phyloP scores from a whole-genome alignment of 495 filamentous ascomycete genomes.

The Sporormia fimetaria region DNA sequence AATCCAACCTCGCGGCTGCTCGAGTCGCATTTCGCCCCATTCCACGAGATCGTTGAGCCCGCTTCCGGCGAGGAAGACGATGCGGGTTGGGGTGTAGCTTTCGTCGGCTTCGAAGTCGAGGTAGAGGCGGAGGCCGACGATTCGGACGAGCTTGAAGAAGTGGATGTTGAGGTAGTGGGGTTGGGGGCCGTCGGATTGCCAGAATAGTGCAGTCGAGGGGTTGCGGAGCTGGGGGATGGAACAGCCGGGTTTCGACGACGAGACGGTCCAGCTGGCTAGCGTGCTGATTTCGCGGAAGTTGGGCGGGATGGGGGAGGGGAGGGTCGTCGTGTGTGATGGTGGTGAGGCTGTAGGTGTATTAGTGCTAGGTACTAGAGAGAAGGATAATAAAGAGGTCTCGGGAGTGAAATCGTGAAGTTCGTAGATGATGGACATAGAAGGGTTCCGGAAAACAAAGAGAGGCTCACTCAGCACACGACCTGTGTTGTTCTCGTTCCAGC shows the following conservation, averaged over 20 bases:
- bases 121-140: constrained; percentile 72
- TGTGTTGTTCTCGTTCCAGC: no score
- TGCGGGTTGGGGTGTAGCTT: constrained; percentile 91
- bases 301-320: constrained; percentile 13
- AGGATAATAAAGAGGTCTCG: neutral
- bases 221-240: constrained; percentile 74
- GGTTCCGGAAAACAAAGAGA: no score
- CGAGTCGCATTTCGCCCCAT: constrained; percentile 68
- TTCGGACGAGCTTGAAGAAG: constrained; percentile 84
- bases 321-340: constrained; percentile 1
- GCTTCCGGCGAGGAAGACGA: constrained; percentile 75
- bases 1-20: constrained; percentile 77
- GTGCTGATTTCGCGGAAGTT: constrained; percentile 82
- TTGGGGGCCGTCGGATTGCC: constrained; percentile 96
- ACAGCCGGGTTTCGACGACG: constrained; percentile 81
- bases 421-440: no score
- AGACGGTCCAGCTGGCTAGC: constrained; percentile 86
- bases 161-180: constrained; percentile 89
- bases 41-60: constrained; percentile 76
- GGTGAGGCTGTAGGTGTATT: constrained; percentile 1
- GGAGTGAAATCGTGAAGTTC: no score
- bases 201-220: constrained; percentile 70
- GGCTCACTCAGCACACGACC: no score
- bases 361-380: neutral
- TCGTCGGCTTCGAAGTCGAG: constrained; percentile 88